These are phyloP conservation scores for Helotiales sp. DNA, from an alignment of 2,329 filamentous ascomycete genomes.

Conservation along the genomic window DNA sequence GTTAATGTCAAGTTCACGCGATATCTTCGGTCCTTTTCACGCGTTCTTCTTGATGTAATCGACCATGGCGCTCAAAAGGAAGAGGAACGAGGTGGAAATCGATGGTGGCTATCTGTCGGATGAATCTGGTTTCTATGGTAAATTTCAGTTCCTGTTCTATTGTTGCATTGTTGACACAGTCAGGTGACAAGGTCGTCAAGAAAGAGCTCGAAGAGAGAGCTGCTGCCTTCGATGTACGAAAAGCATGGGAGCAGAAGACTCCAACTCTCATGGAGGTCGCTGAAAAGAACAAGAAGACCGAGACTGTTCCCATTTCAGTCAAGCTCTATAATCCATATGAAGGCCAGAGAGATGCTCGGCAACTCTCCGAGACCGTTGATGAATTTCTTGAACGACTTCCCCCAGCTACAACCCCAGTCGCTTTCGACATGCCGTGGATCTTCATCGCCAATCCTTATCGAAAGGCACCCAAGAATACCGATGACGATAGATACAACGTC, in stretches of 20 bases:
- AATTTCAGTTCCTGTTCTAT: conserved; percentile 2
- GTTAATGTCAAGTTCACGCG: conserved; percentile 10
- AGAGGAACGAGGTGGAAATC: neutral
- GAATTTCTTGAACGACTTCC: conserved; percentile 69
- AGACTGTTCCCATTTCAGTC: conserved; percentile 9
- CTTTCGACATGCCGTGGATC: conserved; percentile 63
- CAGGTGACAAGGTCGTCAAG: conserved; percentile 56
- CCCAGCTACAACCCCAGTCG: conserved; percentile 56
- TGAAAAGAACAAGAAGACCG: conserved; percentile 22
- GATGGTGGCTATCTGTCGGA: conserved; percentile 31
- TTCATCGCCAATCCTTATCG: conserved; percentile 66
- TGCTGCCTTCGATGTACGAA: conserved; percentile 47
- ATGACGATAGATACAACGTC: conserved; percentile 28
- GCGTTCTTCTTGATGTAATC: neutral
- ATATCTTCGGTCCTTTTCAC: neutral
- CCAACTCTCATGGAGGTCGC: conserved; percentile 38
- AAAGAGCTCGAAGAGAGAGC: conserved; percentile 50
- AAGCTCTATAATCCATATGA: conserved; percentile 59
- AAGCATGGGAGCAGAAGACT: conserved; percentile 48
- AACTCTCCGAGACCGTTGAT: conserved; percentile 61
- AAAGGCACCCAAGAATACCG: conserved; percentile 11
- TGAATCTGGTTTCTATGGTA: conserved; percentile 60
- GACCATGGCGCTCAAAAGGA: conserved; percentile 18
- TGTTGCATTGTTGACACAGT: conserved; percentile 14
- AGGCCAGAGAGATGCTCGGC: conserved; percentile 54